A percentile compares a stretch with the other conserved stretches of the same genome.
phyloP scores from a whole-genome alignment of 1,139 yeast species.

The Lodderomyces theae region DNA sequence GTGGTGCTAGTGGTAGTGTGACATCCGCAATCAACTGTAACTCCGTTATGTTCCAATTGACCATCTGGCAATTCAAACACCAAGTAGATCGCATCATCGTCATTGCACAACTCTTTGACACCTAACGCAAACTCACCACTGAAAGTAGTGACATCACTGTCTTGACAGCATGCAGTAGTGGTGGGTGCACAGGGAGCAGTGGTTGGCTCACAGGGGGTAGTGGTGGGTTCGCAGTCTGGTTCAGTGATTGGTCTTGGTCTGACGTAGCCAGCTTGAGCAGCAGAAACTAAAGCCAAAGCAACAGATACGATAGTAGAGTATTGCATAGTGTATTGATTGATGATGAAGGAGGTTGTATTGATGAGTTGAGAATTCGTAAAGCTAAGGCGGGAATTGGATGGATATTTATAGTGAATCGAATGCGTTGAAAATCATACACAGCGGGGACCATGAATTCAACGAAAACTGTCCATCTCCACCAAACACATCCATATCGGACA shows the following conservation, averaged over 20 bases:
- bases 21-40: slow-evolving; percentile 2
- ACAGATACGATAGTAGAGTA: slow-evolving; percentile 4
- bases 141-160: slow-evolving; percentile 6
- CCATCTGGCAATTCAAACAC: slow-evolving; percentile 11
- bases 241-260: slow-evolving; percentile 1
- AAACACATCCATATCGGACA: neutral
- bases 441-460: too few species aligned
- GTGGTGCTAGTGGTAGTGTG: slow-evolving; percentile 1
- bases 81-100: slow-evolving; percentile 3
- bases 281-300: slow-evolving; percentile 7
- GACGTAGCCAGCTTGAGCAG: slow-evolving; percentile 9
- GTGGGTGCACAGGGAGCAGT: neutral
- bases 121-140: slow-evolving; percentile 10
- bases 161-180: slow-evolving; percentile 4
- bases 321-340: slow-evolving; percentile 7
- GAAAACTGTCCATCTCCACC: too few species aligned
- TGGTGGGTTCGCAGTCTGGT: neutral
- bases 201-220: neutral
- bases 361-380: neutral
- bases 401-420: neutral
- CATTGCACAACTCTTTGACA: slow-evolving; percentile 7
- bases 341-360: neutral
- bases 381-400: neutral
- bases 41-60: slow-evolving; percentile 9
- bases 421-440: neutral